Percentiles rank a stretch among this genome's conserved stretches.
These are phyloP conservation scores for Neocucurbitaria cava DNA, from an alignment of 2,329 filamentous ascomycete genomes.

Conservation along the genomic window DNA sequence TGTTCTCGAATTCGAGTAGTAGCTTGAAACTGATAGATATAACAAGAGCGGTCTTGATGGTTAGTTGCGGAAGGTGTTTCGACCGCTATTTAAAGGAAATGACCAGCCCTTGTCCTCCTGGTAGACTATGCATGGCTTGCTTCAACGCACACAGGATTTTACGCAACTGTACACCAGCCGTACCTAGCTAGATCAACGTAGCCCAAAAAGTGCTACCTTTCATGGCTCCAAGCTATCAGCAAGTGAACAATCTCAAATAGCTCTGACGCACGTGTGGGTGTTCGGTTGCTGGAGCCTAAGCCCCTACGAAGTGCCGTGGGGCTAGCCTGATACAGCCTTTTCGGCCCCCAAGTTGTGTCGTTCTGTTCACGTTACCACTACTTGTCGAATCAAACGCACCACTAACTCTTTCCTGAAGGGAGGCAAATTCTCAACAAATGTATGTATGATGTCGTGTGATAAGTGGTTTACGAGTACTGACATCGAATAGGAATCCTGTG, in stretches of 20 bases:
- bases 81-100: not conserved
- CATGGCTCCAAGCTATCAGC: no score
- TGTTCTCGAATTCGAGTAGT: not conserved
- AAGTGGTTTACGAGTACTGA: no score
- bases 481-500: no score
- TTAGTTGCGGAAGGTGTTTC: not conserved
- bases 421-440: constrained; percentile 1
- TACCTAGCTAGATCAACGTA: no score
- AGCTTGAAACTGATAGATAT: not conserved
- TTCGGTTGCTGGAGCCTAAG: no score
- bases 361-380: not conserved
- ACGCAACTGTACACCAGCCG: no score
- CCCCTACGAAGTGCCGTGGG: not conserved
- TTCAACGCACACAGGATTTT: no score
- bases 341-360: not conserved
- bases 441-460: not conserved
- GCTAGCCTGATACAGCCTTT: not conserved
- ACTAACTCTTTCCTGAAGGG: not conserved
- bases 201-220: no score
- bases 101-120: no score
- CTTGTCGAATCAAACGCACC: not conserved
- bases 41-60: not conserved
- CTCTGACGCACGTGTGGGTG: no score
- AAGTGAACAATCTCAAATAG: no score
- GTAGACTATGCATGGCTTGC: no score